Evolutionary conservation across 345 rosid genomes (phyloP).

Genomic region (Acer campestre): DNA sequence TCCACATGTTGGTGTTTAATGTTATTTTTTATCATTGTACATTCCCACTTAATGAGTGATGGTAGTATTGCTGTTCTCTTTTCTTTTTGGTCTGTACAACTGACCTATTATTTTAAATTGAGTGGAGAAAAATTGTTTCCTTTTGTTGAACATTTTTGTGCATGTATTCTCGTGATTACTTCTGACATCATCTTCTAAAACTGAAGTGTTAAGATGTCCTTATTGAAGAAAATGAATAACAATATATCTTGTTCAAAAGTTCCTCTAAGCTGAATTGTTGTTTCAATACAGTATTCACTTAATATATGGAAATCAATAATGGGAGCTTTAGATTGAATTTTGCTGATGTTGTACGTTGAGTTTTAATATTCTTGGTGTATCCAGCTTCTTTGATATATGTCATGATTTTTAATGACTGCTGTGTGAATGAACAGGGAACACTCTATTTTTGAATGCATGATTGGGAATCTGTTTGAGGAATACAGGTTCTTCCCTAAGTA

Average conservation of each 20-base stretch:
- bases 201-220: background rate
- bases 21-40: background rate
- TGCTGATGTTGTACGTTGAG: background rate
- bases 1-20: background rate
- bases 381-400: background rate
- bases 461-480: constrained; percentile 93
- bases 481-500: constrained; percentile 93
- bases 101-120: background rate
- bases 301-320: background rate
- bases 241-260: background rate
- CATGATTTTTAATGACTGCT: background rate
- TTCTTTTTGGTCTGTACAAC: background rate
- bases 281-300: background rate
- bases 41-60: background rate
- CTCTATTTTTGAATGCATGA: constrained; percentile 89
- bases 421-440: constrained; percentile 67
- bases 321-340: background rate
- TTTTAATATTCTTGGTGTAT: background rate
- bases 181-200: background rate
- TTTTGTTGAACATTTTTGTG: background rate
- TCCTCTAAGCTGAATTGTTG: background rate
- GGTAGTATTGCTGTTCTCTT: too few species aligned
- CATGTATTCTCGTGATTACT: background rate
- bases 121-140: background rate
- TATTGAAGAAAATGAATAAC: background rate